Percentiles rank a stretch among this genome's conserved stretches.
phyloP scores from a whole-genome alignment of 352 stramenopile species.

The Globisporangium echinulatum region DNA sequence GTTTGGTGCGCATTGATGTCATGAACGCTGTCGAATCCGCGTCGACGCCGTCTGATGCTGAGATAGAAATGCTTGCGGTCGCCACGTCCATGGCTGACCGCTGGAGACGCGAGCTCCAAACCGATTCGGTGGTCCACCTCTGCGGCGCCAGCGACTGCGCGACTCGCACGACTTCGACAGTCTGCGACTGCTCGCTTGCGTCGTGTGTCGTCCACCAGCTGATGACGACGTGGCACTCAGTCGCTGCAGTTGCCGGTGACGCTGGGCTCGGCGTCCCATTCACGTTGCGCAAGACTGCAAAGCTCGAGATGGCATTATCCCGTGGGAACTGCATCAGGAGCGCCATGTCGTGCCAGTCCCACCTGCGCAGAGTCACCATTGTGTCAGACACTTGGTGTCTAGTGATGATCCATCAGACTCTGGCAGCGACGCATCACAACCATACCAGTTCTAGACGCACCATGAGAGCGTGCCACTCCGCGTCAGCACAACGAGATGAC shows the following conservation, averaged over 20 bases:
- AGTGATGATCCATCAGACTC: not conserved
- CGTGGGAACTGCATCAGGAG: constrained; percentile 15
- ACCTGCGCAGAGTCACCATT: constrained; percentile 17
- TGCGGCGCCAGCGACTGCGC: not conserved
- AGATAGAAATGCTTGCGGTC: not conserved
- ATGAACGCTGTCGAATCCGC: not conserved
- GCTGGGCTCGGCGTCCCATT: not conserved
- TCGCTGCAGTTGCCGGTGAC: not conserved
- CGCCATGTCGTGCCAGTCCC: constrained; percentile 28
- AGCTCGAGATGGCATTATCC: constrained; percentile 13
- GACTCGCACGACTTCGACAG: constrained; percentile 10
- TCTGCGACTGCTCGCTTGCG: not conserved
- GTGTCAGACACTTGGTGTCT: not conserved
- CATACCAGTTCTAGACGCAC: not conserved
- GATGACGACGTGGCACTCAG: constrained; percentile 2
- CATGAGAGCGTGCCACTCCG: not conserved
- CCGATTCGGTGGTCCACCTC: not conserved
- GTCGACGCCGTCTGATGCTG: not conserved
- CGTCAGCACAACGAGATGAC: not conserved
- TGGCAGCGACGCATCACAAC: not conserved
- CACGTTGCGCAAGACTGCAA: constrained; percentile 7
- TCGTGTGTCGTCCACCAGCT: not conserved
- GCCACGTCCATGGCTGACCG: too few relatives aligned
- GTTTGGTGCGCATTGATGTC: not conserved
- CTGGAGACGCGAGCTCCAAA: not conserved